Conservation (phyloP, 169 alveolate genomes). For the Plasmodium falciparum region DNA sequence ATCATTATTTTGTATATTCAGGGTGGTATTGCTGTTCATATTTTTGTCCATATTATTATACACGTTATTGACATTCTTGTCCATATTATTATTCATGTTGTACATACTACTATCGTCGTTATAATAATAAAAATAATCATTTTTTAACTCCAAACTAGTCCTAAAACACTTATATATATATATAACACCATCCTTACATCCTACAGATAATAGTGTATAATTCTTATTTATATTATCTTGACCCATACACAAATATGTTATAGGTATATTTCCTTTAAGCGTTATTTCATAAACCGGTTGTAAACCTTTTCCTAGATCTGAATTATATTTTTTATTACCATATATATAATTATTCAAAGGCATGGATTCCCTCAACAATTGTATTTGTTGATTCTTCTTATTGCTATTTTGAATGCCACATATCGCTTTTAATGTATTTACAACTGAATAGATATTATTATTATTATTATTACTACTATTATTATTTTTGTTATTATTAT, state of each 20-base stretch:
- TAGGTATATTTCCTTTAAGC: constrained; percentile 33
- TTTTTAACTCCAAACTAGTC: constrained; percentile 78
- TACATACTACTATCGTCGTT: not conserved
- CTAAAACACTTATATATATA: constrained; percentile 82
- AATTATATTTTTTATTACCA: constrained; percentile 39
- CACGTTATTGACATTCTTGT: too few species aligned
- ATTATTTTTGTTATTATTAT: too few species aligned
- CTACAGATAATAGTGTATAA: constrained; percentile 88
- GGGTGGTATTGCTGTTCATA: too few species aligned
- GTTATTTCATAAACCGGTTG: constrained; percentile 60
- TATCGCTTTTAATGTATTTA: constrained; percentile 39
- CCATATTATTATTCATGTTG: not conserved
- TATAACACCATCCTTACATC: constrained; percentile 87
- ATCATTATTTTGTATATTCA: not conserved
- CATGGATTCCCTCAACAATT: constrained; percentile 40
- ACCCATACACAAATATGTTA: constrained; percentile 87
- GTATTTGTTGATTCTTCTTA: constrained; percentile 15
- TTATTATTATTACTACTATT: too few species aligned
- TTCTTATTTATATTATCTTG: constrained; percentile 85
- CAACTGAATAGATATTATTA: constrained; percentile 31
- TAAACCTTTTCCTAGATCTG: constrained; percentile 57
- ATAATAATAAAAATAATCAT: constrained; percentile 11
- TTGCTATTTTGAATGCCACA: constrained; percentile 17
- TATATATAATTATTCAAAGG: constrained; percentile 56
- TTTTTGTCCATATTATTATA: too few species aligned